phyloP scores from a whole-genome alignment of 75 land plant genomes.

The Cupressus sempervirens region DNA sequence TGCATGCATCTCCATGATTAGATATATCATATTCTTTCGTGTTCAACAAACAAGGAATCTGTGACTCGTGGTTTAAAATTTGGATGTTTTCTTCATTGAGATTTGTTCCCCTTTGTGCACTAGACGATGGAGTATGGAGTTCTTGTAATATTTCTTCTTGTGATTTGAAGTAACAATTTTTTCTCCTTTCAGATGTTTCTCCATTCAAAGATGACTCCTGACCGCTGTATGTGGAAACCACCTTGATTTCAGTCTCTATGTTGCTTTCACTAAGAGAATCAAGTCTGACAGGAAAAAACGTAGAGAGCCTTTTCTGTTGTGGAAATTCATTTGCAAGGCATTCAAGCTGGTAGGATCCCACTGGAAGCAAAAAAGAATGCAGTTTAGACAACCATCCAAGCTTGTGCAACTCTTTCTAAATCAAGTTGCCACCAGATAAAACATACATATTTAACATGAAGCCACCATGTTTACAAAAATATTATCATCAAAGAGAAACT shows the following conservation, averaged over 20 bases:
- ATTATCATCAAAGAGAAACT: not conserved
- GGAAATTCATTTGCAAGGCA: constrained; percentile 45
- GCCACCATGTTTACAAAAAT: too few species aligned
- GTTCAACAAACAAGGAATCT: constrained; percentile 1
- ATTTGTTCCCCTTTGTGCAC: constrained; percentile 3
- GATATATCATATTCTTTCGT: not conserved
- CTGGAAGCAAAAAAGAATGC: constrained; percentile 17
- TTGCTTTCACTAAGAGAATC: not conserved
- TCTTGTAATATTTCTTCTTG: not conserved
- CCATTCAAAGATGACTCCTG: not conserved
- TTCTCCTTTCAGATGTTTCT: not conserved
- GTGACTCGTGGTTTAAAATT: not conserved
- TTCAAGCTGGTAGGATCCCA: constrained; percentile 65
- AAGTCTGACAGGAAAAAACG: constrained; percentile 35
- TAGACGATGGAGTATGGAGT: not conserved
- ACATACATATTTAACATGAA: not conserved
- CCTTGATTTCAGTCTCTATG: not conserved
- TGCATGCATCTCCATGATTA: constrained; percentile 1
- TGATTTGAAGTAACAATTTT: not conserved
- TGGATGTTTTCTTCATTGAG: not conserved
- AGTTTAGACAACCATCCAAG: not conserved
- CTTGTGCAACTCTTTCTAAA: not conserved
- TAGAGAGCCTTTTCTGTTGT: constrained; percentile 54
- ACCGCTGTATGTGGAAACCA: not conserved
- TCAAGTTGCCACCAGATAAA: not conserved